Percentiles rank a stretch among this genome's conserved stretches.
phyloP scores from a whole-genome alignment of 2,329 filamentous ascomycete species.

The Diaporthe caulivora region DNA sequence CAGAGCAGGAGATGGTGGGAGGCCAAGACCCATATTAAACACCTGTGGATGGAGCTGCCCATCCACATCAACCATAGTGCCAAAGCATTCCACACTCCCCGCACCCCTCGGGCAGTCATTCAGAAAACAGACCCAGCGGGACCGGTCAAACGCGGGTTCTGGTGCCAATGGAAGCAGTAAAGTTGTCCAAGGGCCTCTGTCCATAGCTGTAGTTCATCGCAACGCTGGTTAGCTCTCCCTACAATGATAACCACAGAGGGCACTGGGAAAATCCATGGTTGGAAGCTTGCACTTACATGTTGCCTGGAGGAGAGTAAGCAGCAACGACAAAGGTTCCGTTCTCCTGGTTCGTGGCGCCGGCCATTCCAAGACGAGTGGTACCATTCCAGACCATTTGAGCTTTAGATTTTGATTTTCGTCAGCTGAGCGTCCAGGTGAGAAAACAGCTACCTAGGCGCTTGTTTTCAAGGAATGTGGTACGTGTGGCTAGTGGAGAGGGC shows the following conservation, averaged over 20 bases:
- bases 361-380: conserved; percentile 2
- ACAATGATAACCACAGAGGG: neutral
- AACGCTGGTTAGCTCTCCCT: neutral
- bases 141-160: neutral
- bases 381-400: conserved; percentile 18
- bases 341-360: neutral
- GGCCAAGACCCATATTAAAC: neutral
- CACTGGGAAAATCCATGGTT: neutral
- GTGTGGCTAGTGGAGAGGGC: too few species aligned
- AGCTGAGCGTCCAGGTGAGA: neutral
- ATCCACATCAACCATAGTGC: neutral
- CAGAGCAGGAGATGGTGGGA: neutral
- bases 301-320: conserved; percentile 11
- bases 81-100: neutral
- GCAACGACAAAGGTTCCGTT: conserved; percentile 20
- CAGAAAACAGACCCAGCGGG: too few species aligned
- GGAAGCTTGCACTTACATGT: neutral
- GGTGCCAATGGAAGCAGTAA: neutral
- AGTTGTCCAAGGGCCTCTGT: conserved; percentile 6
- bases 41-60: neutral
- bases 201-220: neutral
- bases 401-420: neutral
- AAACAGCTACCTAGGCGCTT: too few species aligned
- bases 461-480: neutral
- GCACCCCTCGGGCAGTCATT: neutral